Conservation (phyloP, 2,329 filamentous ascomycete genomes). For the Dendryphion nanum region DNA sequence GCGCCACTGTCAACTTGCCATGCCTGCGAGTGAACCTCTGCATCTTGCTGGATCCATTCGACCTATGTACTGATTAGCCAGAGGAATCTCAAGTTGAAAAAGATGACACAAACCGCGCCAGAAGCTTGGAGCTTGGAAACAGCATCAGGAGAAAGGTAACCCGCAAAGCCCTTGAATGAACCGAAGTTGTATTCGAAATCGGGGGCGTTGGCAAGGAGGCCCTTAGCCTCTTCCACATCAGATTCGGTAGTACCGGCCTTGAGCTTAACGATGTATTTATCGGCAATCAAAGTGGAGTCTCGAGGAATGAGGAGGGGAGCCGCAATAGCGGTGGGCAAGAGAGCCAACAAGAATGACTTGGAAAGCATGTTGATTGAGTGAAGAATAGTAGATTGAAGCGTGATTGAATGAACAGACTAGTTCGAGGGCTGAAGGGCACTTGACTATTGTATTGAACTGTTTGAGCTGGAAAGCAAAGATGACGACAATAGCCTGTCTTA, state of each 20-base stretch:
- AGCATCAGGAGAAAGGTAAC: constrained; percentile 26
- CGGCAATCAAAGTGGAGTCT: constrained; percentile 27
- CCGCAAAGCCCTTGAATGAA: constrained; percentile 39
- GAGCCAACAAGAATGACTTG: constrained; percentile 24
- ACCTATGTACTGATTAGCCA: constrained; percentile 17
- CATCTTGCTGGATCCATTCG: constrained; percentile 37
- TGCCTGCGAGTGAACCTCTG: constrained; percentile 24
- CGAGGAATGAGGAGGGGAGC: constrained; percentile 38
- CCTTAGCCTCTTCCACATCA: constrained; percentile 16
- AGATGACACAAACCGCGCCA: constrained; percentile 18
- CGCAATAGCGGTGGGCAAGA: constrained; percentile 36
- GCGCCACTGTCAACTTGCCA: constrained; percentile 34
- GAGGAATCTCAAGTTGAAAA: neutral
- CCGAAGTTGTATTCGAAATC: constrained; percentile 35
- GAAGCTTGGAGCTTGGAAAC: constrained; percentile 22
- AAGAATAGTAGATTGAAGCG: constrained; percentile 3
- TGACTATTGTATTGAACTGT: constrained; percentile 7
- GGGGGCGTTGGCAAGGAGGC: constrained; percentile 16
- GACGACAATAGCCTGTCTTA: constrained; percentile 5
- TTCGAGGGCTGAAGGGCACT: too few relatives aligned
- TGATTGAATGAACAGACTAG: too few relatives aligned
- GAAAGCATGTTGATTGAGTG: constrained; percentile 32
- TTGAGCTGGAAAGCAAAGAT: constrained; percentile 6
- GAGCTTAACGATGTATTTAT: constrained; percentile 48
- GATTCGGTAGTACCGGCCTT: constrained; percentile 28